Conservation (phyloP, 1,284 basidiomycete genomes). For the Trametes hirsuta region DNA sequence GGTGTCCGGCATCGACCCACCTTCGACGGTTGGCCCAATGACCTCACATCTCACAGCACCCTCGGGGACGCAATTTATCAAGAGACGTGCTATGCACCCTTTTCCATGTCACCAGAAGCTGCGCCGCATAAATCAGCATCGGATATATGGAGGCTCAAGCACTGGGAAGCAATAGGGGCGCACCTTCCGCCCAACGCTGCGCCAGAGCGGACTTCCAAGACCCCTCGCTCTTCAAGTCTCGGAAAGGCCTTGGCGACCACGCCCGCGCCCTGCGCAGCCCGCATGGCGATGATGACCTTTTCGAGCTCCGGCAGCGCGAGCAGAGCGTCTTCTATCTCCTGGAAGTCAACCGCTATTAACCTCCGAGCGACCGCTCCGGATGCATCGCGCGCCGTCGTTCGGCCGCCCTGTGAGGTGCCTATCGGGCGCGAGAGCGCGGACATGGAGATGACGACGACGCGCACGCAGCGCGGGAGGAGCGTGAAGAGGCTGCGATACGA, state of each 20-base stretch:
- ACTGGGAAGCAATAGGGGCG: background rate
- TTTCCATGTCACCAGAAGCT: background rate
- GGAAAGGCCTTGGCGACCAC: conserved; percentile 6
- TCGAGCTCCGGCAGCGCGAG: background rate
- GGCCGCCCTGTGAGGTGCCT: background rate
- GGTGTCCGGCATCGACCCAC: no score
- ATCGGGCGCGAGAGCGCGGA: background rate
- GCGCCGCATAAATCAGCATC: background rate
- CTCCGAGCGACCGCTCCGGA: background rate
- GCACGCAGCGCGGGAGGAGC: background rate
- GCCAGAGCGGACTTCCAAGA: conserved; percentile 1
- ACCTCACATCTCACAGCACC: no score
- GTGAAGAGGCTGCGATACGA: conserved; percentile 4
- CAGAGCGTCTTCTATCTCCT: conserved; percentile 8
- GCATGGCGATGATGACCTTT: conserved; percentile 1
- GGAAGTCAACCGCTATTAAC: conserved; percentile 2
- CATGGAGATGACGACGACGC: conserved; percentile 1
- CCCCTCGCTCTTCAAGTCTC: background rate
- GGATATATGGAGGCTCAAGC: background rate
- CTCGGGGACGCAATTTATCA: no score
- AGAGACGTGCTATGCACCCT: no score
- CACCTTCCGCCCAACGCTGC: conserved; percentile 1
- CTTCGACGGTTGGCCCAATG: no score
- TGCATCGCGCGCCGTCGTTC: no score
- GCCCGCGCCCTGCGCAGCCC: background rate